Base-by-base conservation (phyloP, 2,329 filamentous ascomycete genomes). In the Trichoderma citrinoviride region DNA sequence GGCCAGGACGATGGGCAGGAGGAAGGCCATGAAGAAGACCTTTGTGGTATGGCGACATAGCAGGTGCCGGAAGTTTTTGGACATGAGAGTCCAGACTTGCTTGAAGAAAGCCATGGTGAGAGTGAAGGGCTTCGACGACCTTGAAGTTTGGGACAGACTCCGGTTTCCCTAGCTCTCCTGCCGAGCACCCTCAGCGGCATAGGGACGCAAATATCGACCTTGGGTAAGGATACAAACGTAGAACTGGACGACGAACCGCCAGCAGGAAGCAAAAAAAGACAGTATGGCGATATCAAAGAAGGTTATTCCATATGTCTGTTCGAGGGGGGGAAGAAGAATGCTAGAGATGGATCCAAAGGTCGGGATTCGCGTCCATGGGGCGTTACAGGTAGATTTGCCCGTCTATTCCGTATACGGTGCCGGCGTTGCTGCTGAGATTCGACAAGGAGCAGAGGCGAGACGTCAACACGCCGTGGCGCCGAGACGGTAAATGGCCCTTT, bases 61-160 rank as follows among this genome's bases (percentile, higher is more conserved):
- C 15, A 86, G 78, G 69, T 87, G 85, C 62, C 83, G 82, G 61
- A 87, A 77, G 71, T 89, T 89, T 74, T 90, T 90, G 70, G 76
- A 76, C 71, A 83, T 84, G 66, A 90, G 77, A 55, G 86, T 88
- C 80, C 82, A 81, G 58, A 83, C 82, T 74, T 89, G 87, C 67
- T 81, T 80, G 69, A 84, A 66, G 72, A 87, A 77, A 54, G 78
- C 77, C 84, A 86, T 87, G 71, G 52, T 65, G 44, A 50, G 10
- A 19, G 19, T 14, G 12, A 50, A 3, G 10, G 15, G 41, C 21
- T 19, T n/a, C 27, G 61, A 63, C n/a, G 27, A 29, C 50, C 50
- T 50, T 53, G 47, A 53, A 33, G n/a, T 15, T 6, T 29, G 27
- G 19, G 5, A 12, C 15, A 1, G 33, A 37, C 17, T 41, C 41